These are phyloP conservation scores for Microdochium paspali DNA, from an alignment of 2,329 filamentous ascomycete genomes.

Conservation along the genomic window DNA sequence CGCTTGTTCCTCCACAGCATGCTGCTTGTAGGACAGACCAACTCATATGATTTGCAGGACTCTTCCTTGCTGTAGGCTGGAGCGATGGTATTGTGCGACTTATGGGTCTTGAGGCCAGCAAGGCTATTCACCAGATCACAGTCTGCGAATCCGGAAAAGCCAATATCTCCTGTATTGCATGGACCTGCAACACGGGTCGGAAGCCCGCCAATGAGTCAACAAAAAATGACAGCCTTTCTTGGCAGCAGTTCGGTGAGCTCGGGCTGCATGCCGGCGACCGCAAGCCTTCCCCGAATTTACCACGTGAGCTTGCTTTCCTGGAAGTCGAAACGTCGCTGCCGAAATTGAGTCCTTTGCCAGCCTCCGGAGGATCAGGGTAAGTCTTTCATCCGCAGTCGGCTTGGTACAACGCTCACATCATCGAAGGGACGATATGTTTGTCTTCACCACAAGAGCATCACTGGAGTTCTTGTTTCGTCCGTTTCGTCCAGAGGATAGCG, in stretches of 20 bases:
- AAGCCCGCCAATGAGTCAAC: slow-evolving; percentile 11
- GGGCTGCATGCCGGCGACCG: slow-evolving; percentile 16
- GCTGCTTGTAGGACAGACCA: slow-evolving; percentile 1
- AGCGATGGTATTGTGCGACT: slow-evolving; percentile 71
- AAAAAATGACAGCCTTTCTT: slow-evolving; percentile 12
- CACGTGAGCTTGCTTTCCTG: slow-evolving; percentile 61
- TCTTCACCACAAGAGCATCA: slow-evolving; percentile 61
- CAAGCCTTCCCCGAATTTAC: slow-evolving; percentile 43
- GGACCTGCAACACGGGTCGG: slow-evolving; percentile 35
- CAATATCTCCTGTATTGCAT: slow-evolving; percentile 42
- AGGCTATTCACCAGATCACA: slow-evolving; percentile 64
- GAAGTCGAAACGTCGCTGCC: slow-evolving; percentile 71
- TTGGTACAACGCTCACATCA: slow-evolving; percentile 8
- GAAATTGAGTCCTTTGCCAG: slow-evolving; percentile 63
- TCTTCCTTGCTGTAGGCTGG: slow-evolving; percentile 75
- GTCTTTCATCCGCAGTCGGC: slow-evolving; percentile 15
- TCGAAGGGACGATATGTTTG: slow-evolving; percentile 43
- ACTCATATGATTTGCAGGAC: slow-evolving; percentile 35
- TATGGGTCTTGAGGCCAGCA: slow-evolving; percentile 71
- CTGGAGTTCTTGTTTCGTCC: slow-evolving; percentile 62
- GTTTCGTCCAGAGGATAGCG: slow-evolving; percentile 53
- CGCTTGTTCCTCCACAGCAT: slow-evolving; percentile 12
- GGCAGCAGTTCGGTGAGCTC: slow-evolving; percentile 18
- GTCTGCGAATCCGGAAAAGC: slow-evolving; percentile 33
- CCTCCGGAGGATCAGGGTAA: slow-evolving; percentile 54